Evolutionary conservation across 106 monocot genomes (phyloP), one percentile per base, ranked within the genome.

Genomic region (Platanthera guangdongensis): DNA sequence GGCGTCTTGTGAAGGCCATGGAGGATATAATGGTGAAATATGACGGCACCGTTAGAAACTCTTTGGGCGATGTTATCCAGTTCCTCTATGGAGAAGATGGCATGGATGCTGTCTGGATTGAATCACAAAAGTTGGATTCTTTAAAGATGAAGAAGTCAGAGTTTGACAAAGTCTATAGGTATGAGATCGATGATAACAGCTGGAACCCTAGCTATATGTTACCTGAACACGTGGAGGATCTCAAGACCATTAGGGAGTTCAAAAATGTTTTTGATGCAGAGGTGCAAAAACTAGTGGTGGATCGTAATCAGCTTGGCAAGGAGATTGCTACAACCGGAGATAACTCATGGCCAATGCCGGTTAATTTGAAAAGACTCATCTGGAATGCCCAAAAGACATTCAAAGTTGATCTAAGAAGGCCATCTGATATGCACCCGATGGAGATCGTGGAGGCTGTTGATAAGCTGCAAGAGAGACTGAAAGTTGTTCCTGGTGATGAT

Each of bases 21-120:
- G 97, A 99, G 79, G 97, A 99, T 79, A 99, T 99, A 63, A 99
- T 99, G 94, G 97, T 99, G 47, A 99, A 99, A 74, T 99, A 99
- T 84, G 97, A 99, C 82, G 94, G 91, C n/a, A 99, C 97, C 76
- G 97, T 99, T 60, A 92, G 97, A 84, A 99, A 99, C 79, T 99
- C 97, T 10, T 67, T 99, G 52, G 97, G 94, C 15, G 97, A 99
- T 88, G 97, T 99, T 59, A 94, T 99, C 62, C 94, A 99, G 72
- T 99, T 99, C 71, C 87, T 99, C 18, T 99, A 99, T 78, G 97
- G 97, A 53, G 97, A 99, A 81, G 97, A 99, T 92, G 97, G 97
- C 13, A 99, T 99, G 97, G 97, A 99, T 86, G 86, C 97, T 71
- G 94, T 99, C 74, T 99, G 94, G 97, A 99, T 99, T 51, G 97